These are phyloP conservation scores for Cryptococcus sp. DNA, from an alignment of 1,284 basidiomycete species.

Conservation along the genomic window DNA sequence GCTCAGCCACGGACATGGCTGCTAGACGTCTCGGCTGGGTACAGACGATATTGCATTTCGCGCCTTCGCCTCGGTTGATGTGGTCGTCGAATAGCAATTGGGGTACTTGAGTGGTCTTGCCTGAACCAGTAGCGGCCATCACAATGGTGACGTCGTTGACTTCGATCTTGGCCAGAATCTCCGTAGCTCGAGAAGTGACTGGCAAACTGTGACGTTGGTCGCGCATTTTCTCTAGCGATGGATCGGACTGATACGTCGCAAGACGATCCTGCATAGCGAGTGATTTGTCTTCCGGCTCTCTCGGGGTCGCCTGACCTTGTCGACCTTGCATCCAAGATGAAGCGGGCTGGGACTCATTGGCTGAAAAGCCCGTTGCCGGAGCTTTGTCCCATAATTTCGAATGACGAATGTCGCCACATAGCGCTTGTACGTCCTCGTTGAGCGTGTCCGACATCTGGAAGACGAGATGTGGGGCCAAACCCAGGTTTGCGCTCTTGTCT, in stretches of 20 bases:
- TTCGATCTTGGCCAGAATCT: slow-evolving; percentile 70
- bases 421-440: slow-evolving; percentile 71
- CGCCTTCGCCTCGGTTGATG: slow-evolving; percentile 76
- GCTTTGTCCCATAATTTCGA: slow-evolving; percentile 58
- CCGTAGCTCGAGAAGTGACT: slow-evolving; percentile 67
- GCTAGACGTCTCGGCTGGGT: slow-evolving; percentile 92
- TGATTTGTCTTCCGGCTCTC: slow-evolving; percentile 62
- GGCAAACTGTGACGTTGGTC: slow-evolving; percentile 69
- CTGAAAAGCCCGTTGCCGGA: slow-evolving; percentile 35
- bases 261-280: slow-evolving; percentile 61
- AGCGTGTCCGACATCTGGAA: slow-evolving; percentile 71
- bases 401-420: slow-evolving; percentile 68
- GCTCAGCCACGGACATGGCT: slow-evolving; percentile 88
- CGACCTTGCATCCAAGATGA: slow-evolving; percentile 35
- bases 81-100: slow-evolving; percentile 87
- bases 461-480: slow-evolving; percentile 69
- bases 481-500: slow-evolving; percentile 52
- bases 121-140: slow-evolving; percentile 94
- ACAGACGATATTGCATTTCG: slow-evolving; percentile 86
- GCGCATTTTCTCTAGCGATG: slow-evolving; percentile 68
- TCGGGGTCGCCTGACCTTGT: slow-evolving; percentile 28
- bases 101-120: slow-evolving; percentile 94
- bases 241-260: slow-evolving; percentile 66
- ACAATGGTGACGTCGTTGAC: slow-evolving; percentile 86
- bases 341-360: slow-evolving; percentile 26